Conservation (phyloP, 2,329 filamentous ascomycete species). For the Raffaelea ambrosiae region DNA sequence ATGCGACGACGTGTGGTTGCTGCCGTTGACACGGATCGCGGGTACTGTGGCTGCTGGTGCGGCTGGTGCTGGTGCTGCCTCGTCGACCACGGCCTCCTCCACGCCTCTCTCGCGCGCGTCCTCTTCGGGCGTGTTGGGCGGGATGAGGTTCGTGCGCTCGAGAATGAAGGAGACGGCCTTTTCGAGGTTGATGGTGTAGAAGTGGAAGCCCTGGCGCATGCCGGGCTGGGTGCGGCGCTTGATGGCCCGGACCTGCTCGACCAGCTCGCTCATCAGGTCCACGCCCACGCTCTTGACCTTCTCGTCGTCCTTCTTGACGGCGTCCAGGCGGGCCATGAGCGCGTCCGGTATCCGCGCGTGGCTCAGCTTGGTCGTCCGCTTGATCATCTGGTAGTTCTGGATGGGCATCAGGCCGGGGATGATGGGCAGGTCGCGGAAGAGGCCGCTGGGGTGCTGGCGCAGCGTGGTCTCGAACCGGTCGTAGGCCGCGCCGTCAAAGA, state of each 20-base stretch:
- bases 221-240: constrained; percentile 41
- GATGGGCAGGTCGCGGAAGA: constrained; percentile 80
- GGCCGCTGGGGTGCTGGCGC: constrained; percentile 71
- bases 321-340: constrained; percentile 62
- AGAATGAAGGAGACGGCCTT: constrained; percentile 93
- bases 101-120: constrained; percentile 31
- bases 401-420: constrained; percentile 96
- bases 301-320: constrained; percentile 71
- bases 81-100: constrained; percentile 42
- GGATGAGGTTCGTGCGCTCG: constrained; percentile 77
- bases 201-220: constrained; percentile 75
- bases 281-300: constrained; percentile 73
- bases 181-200: constrained; percentile 94
- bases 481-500: constrained; percentile 85
- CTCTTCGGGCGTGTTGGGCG: constrained; percentile 38
- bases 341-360: constrained; percentile 71
- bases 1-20: constrained; percentile 17
- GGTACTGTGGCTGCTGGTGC: constrained; percentile 26
- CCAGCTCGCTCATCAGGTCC: constrained; percentile 74
- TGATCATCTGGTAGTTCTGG: constrained; percentile 93
- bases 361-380: constrained; percentile 87
- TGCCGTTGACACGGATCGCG: constrained; percentile 44
- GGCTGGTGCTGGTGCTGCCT: constrained; percentile 33
- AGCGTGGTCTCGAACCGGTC: constrained; percentile 68
- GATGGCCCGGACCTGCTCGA: constrained; percentile 64